These are phyloP conservation scores for Coemansia sp. DNA, from an alignment of 192 early-diverging fungal genomes.

Conservation along the genomic window DNA sequence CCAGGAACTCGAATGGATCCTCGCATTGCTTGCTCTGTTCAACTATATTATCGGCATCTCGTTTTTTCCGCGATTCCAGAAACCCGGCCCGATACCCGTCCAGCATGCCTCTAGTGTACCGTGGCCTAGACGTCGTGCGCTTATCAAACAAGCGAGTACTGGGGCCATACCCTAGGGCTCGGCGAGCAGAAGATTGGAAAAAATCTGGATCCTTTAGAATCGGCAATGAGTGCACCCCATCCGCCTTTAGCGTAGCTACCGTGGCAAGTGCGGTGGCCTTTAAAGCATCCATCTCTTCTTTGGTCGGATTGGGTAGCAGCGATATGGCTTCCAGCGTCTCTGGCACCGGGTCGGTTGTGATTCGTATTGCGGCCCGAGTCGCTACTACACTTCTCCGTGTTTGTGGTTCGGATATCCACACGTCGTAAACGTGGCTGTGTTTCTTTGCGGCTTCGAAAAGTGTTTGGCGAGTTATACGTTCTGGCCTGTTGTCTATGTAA, in stretches of 20 bases:
- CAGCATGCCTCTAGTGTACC: slow-evolving; percentile 27
- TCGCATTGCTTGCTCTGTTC: slow-evolving; percentile 7
- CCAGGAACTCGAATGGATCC: slow-evolving; percentile 25
- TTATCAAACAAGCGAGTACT: slow-evolving; percentile 26
- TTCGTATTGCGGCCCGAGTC: slow-evolving; percentile 22
- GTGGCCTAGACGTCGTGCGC: slow-evolving; percentile 15
- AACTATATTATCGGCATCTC: neutral
- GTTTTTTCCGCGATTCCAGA: slow-evolving; percentile 4
- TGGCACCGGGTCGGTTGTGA: slow-evolving; percentile 24
- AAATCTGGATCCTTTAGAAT: slow-evolving; percentile 21
- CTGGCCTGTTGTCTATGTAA: slow-evolving; percentile 5
- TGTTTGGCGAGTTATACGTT: neutral
- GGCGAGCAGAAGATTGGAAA: slow-evolving; percentile 24
- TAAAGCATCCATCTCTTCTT: slow-evolving; percentile 9
- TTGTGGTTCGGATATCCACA: slow-evolving; percentile 9
- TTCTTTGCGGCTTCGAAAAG: slow-evolving; percentile 5
- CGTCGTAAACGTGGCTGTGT: slow-evolving; percentile 14
- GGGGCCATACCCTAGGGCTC: slow-evolving; percentile 15
- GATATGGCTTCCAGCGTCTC: slow-evolving; percentile 15
- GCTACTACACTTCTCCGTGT: neutral
- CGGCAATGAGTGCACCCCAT: slow-evolving; percentile 5
- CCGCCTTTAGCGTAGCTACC: neutral
- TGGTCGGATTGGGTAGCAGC: slow-evolving; percentile 15
- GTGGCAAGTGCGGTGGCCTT: neutral
- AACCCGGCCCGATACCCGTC: slow-evolving; percentile 43